Evolutionary conservation across 768 basidiomycete genomes (phyloP).

Genomic region (Boletus reticuloceps): DNA sequence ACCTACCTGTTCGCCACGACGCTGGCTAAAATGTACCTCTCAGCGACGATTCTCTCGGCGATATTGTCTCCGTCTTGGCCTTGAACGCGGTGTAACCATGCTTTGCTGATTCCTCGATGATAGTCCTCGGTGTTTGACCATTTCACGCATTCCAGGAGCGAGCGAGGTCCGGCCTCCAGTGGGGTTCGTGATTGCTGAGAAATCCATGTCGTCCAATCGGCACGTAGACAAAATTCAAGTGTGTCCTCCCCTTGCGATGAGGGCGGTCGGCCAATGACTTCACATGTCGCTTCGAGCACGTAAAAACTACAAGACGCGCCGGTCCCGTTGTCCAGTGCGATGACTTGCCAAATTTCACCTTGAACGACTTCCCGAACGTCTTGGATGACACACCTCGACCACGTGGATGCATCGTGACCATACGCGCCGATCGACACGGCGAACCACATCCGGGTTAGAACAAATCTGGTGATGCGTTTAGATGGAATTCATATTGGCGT

Average conservation of each 20-base stretch:
- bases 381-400: conserved; percentile 39
- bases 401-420: conserved; percentile 28
- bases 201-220: conserved; percentile 69
- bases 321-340: conserved; percentile 21
- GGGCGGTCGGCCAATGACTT: conserved; percentile 54
- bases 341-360: conserved; percentile 61
- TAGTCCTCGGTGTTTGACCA: conserved; percentile 78
- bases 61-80: conserved; percentile 41
- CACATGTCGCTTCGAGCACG: conserved; percentile 71
- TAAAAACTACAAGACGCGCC: conserved; percentile 39
- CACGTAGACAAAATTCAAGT: conserved; percentile 36
- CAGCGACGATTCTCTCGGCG: conserved; percentile 49
- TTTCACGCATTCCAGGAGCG: conserved; percentile 39
- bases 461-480: conserved; percentile 44
- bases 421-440: conserved; percentile 49
- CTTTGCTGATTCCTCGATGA: conserved; percentile 59
- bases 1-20: conserved; percentile 69
- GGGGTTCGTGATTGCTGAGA: conserved; percentile 13
- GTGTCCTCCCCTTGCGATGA: not conserved
- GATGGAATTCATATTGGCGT: not conserved
- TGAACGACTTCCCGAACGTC: conserved; percentile 52
- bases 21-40: conserved; percentile 65
- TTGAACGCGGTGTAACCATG: conserved; percentile 53
- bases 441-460: conserved; percentile 64
- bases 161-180: not conserved